Conservation (phyloP, 139 green algal species). For the Penium margaritaceum region DNA sequence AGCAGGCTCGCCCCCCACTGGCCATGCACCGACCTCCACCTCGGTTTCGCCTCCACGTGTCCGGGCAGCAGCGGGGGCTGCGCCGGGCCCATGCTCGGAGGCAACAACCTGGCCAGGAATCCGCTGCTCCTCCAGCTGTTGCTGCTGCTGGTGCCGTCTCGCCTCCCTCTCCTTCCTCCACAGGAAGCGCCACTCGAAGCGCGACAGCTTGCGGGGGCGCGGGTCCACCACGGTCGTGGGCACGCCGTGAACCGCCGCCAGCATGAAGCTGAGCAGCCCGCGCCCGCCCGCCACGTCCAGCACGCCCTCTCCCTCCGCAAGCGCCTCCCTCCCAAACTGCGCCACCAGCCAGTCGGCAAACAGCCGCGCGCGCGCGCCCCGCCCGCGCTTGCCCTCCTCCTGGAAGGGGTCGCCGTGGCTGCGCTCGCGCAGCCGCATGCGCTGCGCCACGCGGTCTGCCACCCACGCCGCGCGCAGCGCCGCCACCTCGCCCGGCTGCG, state of each 20-base stretch:
- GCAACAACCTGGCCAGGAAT: neutral
- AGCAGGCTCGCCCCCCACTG: too few relatives aligned
- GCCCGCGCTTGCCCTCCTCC: constrained; percentile 25
- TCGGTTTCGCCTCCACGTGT: neutral
- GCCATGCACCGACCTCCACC: neutral
- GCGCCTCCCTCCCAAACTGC: constrained; percentile 55
- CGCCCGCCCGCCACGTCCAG: constrained; percentile 61
- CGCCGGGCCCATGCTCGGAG: neutral
- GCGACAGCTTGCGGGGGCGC: constrained; percentile 50
- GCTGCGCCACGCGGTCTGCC: neutral
- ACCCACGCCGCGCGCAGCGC: constrained; percentile 17
- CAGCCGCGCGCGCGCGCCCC: constrained; percentile 49
- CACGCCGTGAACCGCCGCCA: constrained; percentile 49
- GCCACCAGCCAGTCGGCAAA: constrained; percentile 46
- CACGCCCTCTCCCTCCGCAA: constrained; percentile 48
- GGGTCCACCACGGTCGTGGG: constrained; percentile 62
- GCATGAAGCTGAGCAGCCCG: constrained; percentile 59
- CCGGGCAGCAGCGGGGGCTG: neutral
- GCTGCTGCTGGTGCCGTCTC: neutral
- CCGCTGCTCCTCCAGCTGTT: neutral
- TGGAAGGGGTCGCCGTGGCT: constrained; percentile 14
- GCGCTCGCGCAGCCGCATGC: neutral
- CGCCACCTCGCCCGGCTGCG: neutral
- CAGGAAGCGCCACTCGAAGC: constrained; percentile 22
- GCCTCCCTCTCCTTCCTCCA: neutral